Evolutionary conservation across 2,329 filamentous ascomycete genomes (phyloP), one percentile per base, ranked within the genome.

Genomic region (Parasarocladium wereldwijsianum): DNA sequence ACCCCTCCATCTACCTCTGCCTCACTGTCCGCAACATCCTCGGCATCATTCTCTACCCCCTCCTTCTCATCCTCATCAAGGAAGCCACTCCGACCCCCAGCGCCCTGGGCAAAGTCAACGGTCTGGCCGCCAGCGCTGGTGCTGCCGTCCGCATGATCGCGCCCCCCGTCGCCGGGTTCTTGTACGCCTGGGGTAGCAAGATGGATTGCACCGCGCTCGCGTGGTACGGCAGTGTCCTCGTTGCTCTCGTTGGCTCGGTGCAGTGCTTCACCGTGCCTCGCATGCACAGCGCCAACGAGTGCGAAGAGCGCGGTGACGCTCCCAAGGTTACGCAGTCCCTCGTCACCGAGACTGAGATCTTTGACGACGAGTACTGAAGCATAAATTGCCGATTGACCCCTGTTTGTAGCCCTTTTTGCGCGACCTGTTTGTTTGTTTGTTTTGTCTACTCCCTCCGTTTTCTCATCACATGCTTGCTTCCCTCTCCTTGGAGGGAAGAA

Each of bases 141-240:
- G 73, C 72, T 6, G 71, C 68, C 6, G 79, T 71, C 41, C 62
- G 76, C 33, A 82, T 79, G 50, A 53, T 78, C 8, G 72, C 75
- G 0, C 75, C 75, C 5, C 74, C 74, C 0, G 46, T 78, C 11
- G 66, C 70, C 3, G 74, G 74, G 3, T 74, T 66, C 37, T 50
- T 78, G 3, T 79, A 77, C 47, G 62, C 67, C 0, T 44, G 68
- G n/a, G 71, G 72, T 14, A 65, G 62, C 39, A 62, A 56, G 38
- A 57, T 68, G 26, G 60, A 71, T 41, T 75, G 66, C 45, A 71
- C 70, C 2, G 69, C 64, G 0, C 43, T 76, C 20, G 68, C 71
- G 7, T 79, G 73, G 73, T 76, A 71, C 38, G 68, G 66, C 22
- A 74, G 68, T 39, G 63, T 64, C 3, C 29, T 68, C 6, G 62